Evolutionary conservation across 2,329 filamentous ascomycete genomes (phyloP), one percentile per base, ranked within the genome.

Genomic region (Trichoderma sp.): DNA sequence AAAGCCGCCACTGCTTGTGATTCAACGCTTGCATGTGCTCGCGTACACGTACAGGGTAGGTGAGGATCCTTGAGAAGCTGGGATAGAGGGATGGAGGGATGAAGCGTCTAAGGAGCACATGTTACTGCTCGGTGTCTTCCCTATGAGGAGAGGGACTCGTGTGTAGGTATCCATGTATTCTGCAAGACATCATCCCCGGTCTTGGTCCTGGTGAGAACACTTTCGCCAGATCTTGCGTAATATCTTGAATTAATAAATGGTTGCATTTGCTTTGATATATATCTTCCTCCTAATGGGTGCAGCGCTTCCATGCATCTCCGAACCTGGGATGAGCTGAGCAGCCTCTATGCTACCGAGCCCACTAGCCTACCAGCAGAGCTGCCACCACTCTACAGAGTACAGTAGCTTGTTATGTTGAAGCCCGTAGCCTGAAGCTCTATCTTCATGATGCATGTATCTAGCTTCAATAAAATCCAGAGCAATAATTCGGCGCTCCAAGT

Each of bases 1-100:
- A 32, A 69, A 61, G 53, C 65, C 65, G 36, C 53, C 65, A 67
- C 65, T 28, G 11, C 11, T 26, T 24, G 34, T 60, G 18, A n/a
- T 28, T 32, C 28, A 26, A 7, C 28, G 7, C 8, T 28, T 21
- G 57, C 30, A 34, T 12, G n/a, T 30, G 8, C 57, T 60, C 14
- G 15, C 14, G 15, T 60, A 34, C 15, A 15, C 14, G 7, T 58
- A 58, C 9, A 18, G 28, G 57, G 28, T 21, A 32, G 14, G 34
- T 36, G 61, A 57, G 15, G 21, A 67, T 43, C 32, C 24, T 14
- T 67, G 51, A 43, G 51, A 67, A 58, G 51, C 51, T 43, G 14
- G 24, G 26, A 11, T 15, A 1, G 36, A 18, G 36, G 36, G 14
- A 39, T 15, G 28, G 26, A 18, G 15, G 56, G 28, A 32, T 30